Percentiles rank a stretch among this genome's conserved stretches.
These are phyloP conservation scores for Gracilariopsis chorda DNA, from an alignment of 23 red algal species.

Conservation along the genomic window DNA sequence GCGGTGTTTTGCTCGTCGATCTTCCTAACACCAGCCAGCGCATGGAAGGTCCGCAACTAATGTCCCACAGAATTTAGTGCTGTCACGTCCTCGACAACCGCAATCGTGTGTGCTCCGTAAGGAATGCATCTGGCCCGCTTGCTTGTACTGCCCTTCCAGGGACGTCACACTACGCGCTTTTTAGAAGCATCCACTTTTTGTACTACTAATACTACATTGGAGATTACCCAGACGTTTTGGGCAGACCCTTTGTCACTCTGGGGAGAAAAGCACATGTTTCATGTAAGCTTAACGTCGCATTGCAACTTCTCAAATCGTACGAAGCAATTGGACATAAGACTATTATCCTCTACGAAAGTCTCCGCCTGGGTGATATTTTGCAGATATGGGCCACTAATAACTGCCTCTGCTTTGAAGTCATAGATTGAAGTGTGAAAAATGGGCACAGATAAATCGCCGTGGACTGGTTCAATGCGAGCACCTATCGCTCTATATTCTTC, in stretches of 20 bases:
- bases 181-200: conserved; percentile 14
- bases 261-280: conserved; percentile 48
- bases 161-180: conserved; percentile 5
- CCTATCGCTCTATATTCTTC: conserved; percentile 69
- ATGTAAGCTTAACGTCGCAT: conserved; percentile 70
- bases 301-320: conserved; percentile 56
- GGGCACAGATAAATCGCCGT: conserved; percentile 72
- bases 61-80: too few species aligned
- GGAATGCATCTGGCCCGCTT: too few species aligned
- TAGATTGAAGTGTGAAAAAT: conserved; percentile 78
- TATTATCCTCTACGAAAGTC: conserved; percentile 83
- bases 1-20: too few species aligned
- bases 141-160: too few species aligned
- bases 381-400: conserved; percentile 58
- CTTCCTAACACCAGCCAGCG: too few species aligned
- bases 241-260: neutral
- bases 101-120: too few species aligned
- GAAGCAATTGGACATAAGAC: conserved; percentile 62
- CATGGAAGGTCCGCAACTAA: too few species aligned
- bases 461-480: conserved; percentile 77
- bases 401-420: conserved; percentile 56
- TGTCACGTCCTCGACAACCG: too few species aligned
- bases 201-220: conserved; percentile 26
- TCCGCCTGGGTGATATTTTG: conserved; percentile 72
- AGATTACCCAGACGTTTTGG: conserved; percentile 7